phyloP scores from a whole-genome alignment of 2,329 filamentous ascomycete species.

The Huntiella bhutanensis region DNA sequence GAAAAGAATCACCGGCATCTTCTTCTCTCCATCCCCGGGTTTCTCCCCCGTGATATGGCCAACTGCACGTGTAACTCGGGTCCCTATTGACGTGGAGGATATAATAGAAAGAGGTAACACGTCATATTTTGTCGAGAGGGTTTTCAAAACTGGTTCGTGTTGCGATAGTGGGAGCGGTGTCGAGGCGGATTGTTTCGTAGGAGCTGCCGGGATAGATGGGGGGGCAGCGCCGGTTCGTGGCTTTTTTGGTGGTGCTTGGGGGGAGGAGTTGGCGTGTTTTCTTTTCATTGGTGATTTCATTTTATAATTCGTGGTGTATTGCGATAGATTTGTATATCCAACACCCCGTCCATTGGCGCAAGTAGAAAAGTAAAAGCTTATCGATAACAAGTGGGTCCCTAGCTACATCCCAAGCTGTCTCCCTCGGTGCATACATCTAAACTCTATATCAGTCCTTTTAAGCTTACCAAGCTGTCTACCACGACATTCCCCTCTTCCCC shows the following conservation, averaged over 20 bases:
- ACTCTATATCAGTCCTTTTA: too few species aligned
- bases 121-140: constrained; percentile 19
- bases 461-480: too few species aligned
- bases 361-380: too few species aligned
- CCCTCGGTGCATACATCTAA: too few species aligned
- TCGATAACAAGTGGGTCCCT: too few species aligned
- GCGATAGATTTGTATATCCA: too few species aligned
- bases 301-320: not conserved
- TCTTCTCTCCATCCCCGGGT: constrained; percentile 13
- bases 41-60: constrained; percentile 22
- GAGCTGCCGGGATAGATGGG: too few species aligned
- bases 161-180: not conserved
- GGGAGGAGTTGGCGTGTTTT: constrained; percentile 1
- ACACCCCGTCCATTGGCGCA: too few species aligned
- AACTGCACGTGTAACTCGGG: constrained; percentile 28
- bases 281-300: constrained; percentile 4
- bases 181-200: not conserved
- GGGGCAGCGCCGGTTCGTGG: too few species aligned
- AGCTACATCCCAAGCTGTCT: too few species aligned
- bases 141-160: not conserved
- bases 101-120: constrained; percentile 35
- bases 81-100: constrained; percentile 39
- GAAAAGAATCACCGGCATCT: constrained; percentile 23
- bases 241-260: constrained; percentile 1
- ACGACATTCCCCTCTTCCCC: too few species aligned